Evolutionary conservation across 148 eudicot species (phyloP).

Genomic region (Polygonum aviculare): DNA sequence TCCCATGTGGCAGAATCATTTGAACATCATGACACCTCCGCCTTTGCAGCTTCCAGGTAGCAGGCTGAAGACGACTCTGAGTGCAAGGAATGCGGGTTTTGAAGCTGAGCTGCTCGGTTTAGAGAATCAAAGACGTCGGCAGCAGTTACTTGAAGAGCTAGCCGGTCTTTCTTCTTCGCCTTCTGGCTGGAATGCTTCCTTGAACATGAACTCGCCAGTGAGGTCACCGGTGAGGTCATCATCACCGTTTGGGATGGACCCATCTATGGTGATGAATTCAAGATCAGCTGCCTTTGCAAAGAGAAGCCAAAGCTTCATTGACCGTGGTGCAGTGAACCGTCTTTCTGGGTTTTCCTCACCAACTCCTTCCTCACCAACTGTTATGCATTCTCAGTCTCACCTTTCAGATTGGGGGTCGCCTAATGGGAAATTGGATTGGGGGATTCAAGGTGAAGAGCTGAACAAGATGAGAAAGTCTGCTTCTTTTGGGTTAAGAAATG

Average conservation of each 20-base stretch:
- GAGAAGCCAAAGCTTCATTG: slow-evolving; percentile 88
- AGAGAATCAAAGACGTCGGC: slow-evolving; percentile 29
- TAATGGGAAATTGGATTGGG: slow-evolving; percentile 85
- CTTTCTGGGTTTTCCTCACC: slow-evolving; percentile 20
- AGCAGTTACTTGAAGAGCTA: slow-evolving; percentile 50
- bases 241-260: slow-evolving; percentile 45
- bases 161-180: slow-evolving; percentile 51
- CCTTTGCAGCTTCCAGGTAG: slow-evolving; percentile 67
- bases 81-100: slow-evolving; percentile 53
- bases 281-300: slow-evolving; percentile 73
- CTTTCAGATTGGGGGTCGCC: slow-evolving; percentile 81
- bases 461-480: slow-evolving; percentile 79
- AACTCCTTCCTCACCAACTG: slow-evolving; percentile 14
- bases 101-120: slow-evolving; percentile 40
- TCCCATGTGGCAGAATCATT: slow-evolving; percentile 56
- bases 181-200: slow-evolving; percentile 28
- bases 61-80: slow-evolving; percentile 60
- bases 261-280: slow-evolving; percentile 43
- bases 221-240: slow-evolving; percentile 20
- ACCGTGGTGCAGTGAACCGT: slow-evolving; percentile 16
- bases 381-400: slow-evolving; percentile 22
- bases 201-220: background rate
- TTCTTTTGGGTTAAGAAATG: slow-evolving; percentile 65
- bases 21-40: slow-evolving; percentile 38
- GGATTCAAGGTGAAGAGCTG: slow-evolving; percentile 74